Evolutionary conservation across 257 asterid genomes (phyloP), one percentile per base, ranked within the genome.

Genomic region (Nicotiana sylvestris): DNA sequence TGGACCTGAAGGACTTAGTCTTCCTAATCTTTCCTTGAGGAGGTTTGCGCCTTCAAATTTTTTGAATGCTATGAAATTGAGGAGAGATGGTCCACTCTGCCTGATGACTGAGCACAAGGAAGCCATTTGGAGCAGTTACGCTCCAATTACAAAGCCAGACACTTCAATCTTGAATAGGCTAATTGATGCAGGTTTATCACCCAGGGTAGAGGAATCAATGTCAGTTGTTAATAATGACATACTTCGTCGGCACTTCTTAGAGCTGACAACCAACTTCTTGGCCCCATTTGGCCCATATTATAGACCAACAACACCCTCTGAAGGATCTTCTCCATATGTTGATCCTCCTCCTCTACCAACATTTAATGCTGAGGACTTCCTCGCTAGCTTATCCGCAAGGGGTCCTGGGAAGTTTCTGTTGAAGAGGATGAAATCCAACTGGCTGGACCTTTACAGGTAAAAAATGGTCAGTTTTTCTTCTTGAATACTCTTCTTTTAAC

Each of bases 171-270:
- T 96, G 88, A 96, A 96, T 85, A 90, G 99, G 92, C 92, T 96
- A 60, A 91, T 96, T 86, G 98, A 96, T 93, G 99, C 98, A 64
- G 99, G 99, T 82, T 49, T 93, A 92, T 96, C 98, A 56, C 99
- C 99, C 53, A 91, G 98, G 87, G 98, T 94, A 83, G 99, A 96
- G 88, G 99, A 96, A 92, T 95, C 99, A 2, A 96, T 94, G 99
- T 96, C 99, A 15, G 98, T 96, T 82, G 99, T 96, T 84, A 96
- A 94, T 89, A 96, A 96, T 74, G 99, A 96, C 87, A 96, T 96
- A 83, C 87, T 96, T 69, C 98, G 98, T 69, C 97, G 99, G 80
- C 99, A 96, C 91, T 96, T 96, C 86, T 85, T 94, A 93, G 99
- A 96, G 94, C 90, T 96, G 90, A 96, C 99, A 0, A 93, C 98